Conservation (phyloP, 257 asterid genomes). For the Nicotiana otophora region DNA sequence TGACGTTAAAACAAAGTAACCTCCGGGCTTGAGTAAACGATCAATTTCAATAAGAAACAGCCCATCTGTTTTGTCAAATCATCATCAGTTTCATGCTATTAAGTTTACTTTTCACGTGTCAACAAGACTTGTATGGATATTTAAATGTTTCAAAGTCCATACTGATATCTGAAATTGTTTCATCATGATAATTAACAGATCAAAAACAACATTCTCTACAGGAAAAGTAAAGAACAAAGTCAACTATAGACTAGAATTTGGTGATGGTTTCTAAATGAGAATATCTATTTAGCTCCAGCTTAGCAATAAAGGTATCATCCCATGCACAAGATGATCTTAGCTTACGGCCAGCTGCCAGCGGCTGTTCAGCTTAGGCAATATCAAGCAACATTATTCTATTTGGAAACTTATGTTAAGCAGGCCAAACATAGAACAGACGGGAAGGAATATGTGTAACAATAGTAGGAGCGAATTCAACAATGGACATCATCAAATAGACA, state of each 20-base stretch:
- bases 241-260: background rate
- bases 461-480: background rate
- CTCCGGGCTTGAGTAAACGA: conserved; percentile 94
- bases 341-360: background rate
- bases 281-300: background rate
- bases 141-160: background rate
- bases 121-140: background rate
- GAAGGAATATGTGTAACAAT: background rate
- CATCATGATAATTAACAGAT: background rate
- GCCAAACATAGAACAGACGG: background rate
- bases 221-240: background rate
- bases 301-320: background rate
- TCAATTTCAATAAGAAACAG: conserved; percentile 81
- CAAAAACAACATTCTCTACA: background rate
- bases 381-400: background rate
- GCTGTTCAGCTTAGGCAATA: background rate
- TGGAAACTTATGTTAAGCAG: background rate
- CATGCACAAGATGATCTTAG: background rate
- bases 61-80: conserved; percentile 59
- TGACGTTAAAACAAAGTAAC: conserved; percentile 85
- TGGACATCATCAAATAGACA: background rate
- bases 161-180: background rate
- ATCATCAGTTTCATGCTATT: conserved; percentile 20
- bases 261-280: background rate
- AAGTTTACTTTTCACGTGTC: background rate